Percentiles rank a stretch among this genome's conserved stretches.
Evolutionary conservation across 225 moss, liverwort and hornwort species (phyloP).

Genomic region (Asterella californica): DNA sequence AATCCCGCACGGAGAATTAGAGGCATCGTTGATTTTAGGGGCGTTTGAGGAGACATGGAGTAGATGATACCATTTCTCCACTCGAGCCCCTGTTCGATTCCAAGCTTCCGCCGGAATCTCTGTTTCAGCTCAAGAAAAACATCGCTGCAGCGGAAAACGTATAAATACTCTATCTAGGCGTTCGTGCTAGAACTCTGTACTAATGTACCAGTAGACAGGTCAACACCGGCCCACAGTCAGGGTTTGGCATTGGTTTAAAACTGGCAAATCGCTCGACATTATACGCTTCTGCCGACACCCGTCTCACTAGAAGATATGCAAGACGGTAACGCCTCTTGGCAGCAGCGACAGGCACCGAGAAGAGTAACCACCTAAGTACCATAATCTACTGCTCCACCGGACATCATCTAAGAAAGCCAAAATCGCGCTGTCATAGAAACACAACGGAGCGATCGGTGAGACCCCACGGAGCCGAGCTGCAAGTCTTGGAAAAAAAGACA

Average conservation of each 20-base stretch:
- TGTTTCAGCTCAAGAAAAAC: no score
- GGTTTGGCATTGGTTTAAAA: slow-evolving; percentile 13
- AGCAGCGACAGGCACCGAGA: no score
- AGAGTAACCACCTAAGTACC: no score
- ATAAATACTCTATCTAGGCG: no score
- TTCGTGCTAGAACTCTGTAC: not conserved
- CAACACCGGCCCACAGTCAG: slow-evolving; percentile 17
- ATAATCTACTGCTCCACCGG: no score
- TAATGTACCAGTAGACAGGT: slow-evolving; percentile 25
- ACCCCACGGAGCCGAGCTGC: no score
- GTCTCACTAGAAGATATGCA: slow-evolving; percentile 2
- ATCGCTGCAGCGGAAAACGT: no score
- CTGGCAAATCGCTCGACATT: not conserved
- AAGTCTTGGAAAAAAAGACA: no score
- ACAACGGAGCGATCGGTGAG: no score
- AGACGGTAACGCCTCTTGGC: slow-evolving; percentile 24
- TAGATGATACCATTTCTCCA: slow-evolving; percentile 3
- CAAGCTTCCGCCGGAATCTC: not conserved
- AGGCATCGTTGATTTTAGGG: slow-evolving; percentile 1
- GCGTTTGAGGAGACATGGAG: slow-evolving; percentile 10
- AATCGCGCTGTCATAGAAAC: no score
- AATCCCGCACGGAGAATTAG: slow-evolving; percentile 19
- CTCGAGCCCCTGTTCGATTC: slow-evolving; percentile 1
- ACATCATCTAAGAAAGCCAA: no score
- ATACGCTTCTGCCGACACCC: slow-evolving; percentile 20